Percentiles rank a stretch among this genome's conserved stretches.
phyloP scores from a whole-genome alignment of 2,329 filamentous ascomycete genomes.

The Scedosporium boydii region DNA sequence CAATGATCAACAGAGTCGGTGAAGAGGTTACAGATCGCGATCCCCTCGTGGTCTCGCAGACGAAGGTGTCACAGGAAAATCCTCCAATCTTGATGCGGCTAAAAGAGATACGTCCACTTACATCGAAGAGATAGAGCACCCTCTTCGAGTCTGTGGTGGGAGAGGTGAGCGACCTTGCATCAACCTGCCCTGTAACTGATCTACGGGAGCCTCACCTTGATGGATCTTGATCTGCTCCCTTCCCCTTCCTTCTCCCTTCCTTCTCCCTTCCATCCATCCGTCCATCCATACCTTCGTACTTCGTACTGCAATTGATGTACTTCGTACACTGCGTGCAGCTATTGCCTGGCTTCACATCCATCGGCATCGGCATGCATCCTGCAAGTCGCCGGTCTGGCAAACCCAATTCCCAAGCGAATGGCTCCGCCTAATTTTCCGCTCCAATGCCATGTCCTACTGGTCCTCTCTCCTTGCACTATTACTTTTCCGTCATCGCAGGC shows the following conservation, averaged over 20 bases:
- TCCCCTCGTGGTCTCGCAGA: neutral
- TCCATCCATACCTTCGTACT: neutral
- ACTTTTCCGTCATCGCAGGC: no score
- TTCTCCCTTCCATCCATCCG: neutral
- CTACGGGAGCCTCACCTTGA: neutral
- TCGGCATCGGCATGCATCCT: slow-evolving; percentile 3
- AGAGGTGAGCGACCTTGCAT: slow-evolving; percentile 1
- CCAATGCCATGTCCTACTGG: no score
- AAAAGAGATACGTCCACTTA: neutral
- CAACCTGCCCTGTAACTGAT: slow-evolving; percentile 4
- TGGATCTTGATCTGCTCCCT: neutral
- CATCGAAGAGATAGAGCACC: neutral
- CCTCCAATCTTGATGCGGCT: neutral
- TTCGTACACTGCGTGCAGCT: neutral
- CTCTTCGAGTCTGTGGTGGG: no score
- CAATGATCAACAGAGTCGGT: neutral
- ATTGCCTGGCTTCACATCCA: neutral
- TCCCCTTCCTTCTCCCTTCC: neutral
- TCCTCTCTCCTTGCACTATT: no score
- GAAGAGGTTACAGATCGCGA: neutral
- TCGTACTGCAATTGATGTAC: neutral
- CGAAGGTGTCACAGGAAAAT: neutral
- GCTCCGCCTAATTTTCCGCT: neutral
- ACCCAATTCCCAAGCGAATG: neutral
- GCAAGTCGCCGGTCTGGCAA: neutral